Evolutionary conservation across 495 filamentous ascomycete genomes (phyloP).

Genomic region (Lepraria neglecta): DNA sequence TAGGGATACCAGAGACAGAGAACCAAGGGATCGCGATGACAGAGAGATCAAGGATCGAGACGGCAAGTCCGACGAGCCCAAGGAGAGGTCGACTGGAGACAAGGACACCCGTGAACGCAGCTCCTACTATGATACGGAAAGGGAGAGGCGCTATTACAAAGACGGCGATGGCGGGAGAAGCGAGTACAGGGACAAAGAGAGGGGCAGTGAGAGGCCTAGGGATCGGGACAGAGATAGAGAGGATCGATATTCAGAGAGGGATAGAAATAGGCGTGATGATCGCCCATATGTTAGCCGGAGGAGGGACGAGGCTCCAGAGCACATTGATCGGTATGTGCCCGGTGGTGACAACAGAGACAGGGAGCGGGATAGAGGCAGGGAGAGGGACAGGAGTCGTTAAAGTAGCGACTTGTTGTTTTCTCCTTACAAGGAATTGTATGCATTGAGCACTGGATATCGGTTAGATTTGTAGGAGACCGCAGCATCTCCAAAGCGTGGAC

Average conservation of each 20-base stretch:
- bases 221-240: slow-evolving; percentile 32
- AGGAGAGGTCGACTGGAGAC: slow-evolving; percentile 26
- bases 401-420: slow-evolving; percentile 15
- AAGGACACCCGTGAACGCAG: slow-evolving; percentile 12
- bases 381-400: slow-evolving; percentile 37
- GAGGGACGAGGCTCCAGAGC: slow-evolving; percentile 4
- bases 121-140: slow-evolving; percentile 17
- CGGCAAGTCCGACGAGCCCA: slow-evolving; percentile 4
- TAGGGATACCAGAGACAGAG: slow-evolving; percentile 32
- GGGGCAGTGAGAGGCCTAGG: slow-evolving; percentile 34
- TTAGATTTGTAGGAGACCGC: neutral
- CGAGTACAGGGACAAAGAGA: slow-evolving; percentile 31
- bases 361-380: slow-evolving; percentile 33
- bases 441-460: neutral
- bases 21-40: slow-evolving; percentile 14
- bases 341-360: slow-evolving; percentile 12
- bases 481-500: neutral
- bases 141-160: slow-evolving; percentile 18
- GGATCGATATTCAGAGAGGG: slow-evolving; percentile 20
- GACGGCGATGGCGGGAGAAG: slow-evolving; percentile 22
- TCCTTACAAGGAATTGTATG: no score
- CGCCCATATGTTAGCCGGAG: slow-evolving; percentile 20
- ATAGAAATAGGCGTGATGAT: slow-evolving; percentile 17
- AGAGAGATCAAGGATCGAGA: slow-evolving; percentile 16
- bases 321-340: slow-evolving; percentile 18